Evolutionary conservation across 345 rosid genomes (phyloP).

Genomic region (Ceriops decandra): DNA sequence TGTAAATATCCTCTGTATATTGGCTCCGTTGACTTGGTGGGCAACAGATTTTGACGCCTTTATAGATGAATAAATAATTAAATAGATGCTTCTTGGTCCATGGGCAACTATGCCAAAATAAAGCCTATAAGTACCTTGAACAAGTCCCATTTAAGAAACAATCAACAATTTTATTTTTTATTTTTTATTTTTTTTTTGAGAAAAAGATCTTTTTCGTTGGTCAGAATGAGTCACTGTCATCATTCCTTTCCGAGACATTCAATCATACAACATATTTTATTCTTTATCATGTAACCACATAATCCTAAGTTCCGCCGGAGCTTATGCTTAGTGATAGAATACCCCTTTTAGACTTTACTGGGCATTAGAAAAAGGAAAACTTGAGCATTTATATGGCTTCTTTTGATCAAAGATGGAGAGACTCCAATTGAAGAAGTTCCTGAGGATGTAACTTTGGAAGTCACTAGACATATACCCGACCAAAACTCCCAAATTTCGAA

Average conservation of each 20-base stretch:
- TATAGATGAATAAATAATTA: no score
- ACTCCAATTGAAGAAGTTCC: background rate
- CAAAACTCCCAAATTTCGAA: background rate
- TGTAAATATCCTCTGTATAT: no score
- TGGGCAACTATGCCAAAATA: no score
- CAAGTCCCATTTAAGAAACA: background rate
- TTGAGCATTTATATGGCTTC: background rate
- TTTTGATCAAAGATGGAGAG: background rate
- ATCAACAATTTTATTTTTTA: background rate
- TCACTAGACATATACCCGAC: background rate
- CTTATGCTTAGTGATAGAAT: background rate
- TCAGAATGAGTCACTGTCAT: background rate
- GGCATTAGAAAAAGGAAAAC: conserved; percentile 8
- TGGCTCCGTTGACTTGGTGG: no score
- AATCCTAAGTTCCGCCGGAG: background rate
- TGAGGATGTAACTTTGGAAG: background rate
- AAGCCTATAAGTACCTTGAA: background rate
- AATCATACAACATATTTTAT: background rate
- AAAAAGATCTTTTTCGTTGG: background rate
- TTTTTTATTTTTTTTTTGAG: background rate
- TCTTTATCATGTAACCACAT: background rate
- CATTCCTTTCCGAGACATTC: background rate
- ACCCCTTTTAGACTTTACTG: conserved; percentile 8
- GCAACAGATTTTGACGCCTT: no score
- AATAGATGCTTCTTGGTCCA: no score